Percentiles rank a stretch among this genome's conserved stretches.
phyloP scores from a whole-genome alignment of 768 basidiomycete species.

The Rhodotorula kratochvilovae region DNA sequence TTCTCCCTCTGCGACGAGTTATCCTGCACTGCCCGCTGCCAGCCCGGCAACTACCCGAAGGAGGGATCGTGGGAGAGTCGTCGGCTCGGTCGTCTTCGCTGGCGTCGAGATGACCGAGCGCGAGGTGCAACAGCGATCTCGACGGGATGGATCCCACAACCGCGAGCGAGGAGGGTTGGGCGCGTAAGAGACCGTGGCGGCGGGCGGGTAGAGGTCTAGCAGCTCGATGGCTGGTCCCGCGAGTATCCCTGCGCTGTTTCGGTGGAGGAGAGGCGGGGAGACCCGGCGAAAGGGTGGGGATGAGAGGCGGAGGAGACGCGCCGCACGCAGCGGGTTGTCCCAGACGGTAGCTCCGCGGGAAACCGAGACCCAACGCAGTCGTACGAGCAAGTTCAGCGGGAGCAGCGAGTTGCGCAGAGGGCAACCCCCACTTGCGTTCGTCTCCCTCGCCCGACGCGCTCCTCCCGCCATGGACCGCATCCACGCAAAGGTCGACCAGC shows the following conservation, averaged over 20 bases:
- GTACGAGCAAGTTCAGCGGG: no score
- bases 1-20: not conserved
- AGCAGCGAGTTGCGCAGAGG: no score
- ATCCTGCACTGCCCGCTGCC: not conserved
- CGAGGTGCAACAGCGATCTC: slow-evolving; percentile 18
- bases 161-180: slow-evolving; percentile 4
- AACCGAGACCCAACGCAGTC: no score
- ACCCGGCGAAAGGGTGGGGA: no score
- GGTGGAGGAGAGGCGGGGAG: no score
- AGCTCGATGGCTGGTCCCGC: not conserved
- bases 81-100: not conserved
- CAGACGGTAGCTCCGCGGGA: no score
- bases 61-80: fast-evolving
- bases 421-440: not conserved
- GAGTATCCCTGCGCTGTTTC: no score
- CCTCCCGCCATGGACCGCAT: not conserved
- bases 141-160: slow-evolving; percentile 10
- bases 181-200: not conserved
- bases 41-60: slow-evolving; percentile 11
- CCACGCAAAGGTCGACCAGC: not conserved
- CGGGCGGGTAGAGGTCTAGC: not conserved
- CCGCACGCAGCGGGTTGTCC: no score
- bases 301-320: no score
- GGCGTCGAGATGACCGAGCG: slow-evolving; percentile 14
- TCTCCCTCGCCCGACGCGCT: not conserved